Evolutionary conservation across 176 grass and related monocot species (phyloP), one percentile per base, ranked within the genome.

Genomic region (Neostapfia colusana): DNA sequence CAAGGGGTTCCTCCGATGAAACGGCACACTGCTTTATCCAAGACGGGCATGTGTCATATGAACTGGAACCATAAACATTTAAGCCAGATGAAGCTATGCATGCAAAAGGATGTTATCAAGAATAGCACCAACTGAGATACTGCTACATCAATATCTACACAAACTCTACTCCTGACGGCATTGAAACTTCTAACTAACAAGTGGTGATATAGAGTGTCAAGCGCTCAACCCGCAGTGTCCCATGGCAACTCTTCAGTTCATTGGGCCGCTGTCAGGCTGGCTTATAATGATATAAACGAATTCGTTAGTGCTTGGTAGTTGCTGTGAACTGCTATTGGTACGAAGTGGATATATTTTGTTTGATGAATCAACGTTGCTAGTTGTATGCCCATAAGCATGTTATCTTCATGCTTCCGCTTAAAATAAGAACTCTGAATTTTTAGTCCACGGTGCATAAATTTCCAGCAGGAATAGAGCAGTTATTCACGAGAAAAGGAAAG

Each of bases 351-450:
- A 58, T 26, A 26, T 58, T 57, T 57, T 57, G 21, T 57, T 25
- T 25, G 23, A 26, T 23, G 23, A 58, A 58, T 58, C 55, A 26
- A 25, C 44, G 7, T 73, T 79, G 16, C 25, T 23, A 63, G 4
- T 24, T 65, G 28, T 50, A 65, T 38, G 15, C 20, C 5, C 20
- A 24, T 76, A 76, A 45, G 49, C 48, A 20, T 73, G 34, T 38
- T 15, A 9, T 5, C 12, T 20, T 65, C 31, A 7, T 51, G 27
- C 74, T 65, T 65, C 18, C 6, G 8, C 20, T 58, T 69, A 50
- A 63, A 77, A 63, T 70, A 69, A 62, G 65, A 70, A 67, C 76
- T 58, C 60, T 61, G 37, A 46, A 70, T 31, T 64, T 51, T 25
- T 65, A 56, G 74, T 39, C 42, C 57, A 42, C 50, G 60, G 11